Percentiles rank a stretch among this genome's conserved stretches.
Evolutionary conservation across 208 protist species (phyloP).

Genomic region (Phytomonas sp.): DNA sequence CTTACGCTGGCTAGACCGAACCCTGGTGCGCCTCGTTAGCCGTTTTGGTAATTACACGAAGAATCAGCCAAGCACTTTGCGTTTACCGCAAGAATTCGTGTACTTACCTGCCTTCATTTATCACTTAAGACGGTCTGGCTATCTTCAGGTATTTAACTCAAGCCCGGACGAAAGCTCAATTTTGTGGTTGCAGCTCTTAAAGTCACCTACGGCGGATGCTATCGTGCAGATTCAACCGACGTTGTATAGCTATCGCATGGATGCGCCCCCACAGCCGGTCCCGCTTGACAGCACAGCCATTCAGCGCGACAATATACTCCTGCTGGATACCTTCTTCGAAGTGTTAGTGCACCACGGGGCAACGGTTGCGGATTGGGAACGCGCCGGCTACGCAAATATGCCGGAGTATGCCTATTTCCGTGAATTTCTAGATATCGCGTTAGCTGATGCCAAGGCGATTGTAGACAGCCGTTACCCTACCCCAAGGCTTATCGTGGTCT

Average conservation of each 20-base stretch:
- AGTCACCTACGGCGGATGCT: constrained; percentile 91
- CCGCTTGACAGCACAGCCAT: constrained; percentile 89
- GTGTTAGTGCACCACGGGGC: constrained; percentile 97
- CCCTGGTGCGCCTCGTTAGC: constrained; percentile 95
- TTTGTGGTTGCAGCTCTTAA: constrained; percentile 92
- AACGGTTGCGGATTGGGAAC: constrained; percentile 93
- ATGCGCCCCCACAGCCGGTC: constrained; percentile 83
- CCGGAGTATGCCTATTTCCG: constrained; percentile 93
- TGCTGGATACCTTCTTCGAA: constrained; percentile 99
- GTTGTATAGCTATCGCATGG: constrained; percentile 94
- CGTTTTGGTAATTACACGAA: constrained; percentile 93
- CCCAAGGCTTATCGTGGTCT: constrained; percentile 95
- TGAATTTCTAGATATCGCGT: constrained; percentile 90
- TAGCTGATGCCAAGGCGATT: constrained; percentile 89
- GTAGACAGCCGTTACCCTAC: constrained; percentile 90
- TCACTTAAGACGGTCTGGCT: constrained; percentile 95
- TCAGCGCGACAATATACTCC: constrained; percentile 91
- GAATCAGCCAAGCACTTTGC: constrained; percentile 88
- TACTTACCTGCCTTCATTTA: constrained; percentile 99
- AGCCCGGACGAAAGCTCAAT: constrained; percentile 98
- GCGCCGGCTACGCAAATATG: constrained; percentile 90
- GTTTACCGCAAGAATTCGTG: constrained; percentile 88
- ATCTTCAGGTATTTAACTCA: constrained; percentile 97
- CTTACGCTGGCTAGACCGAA: constrained; percentile 98
- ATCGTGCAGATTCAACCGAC: constrained; percentile 98